Evolutionary conservation across 768 basidiomycete species (phyloP), one percentile per base, ranked within the genome.

Genomic region (Russula dissimulans): DNA sequence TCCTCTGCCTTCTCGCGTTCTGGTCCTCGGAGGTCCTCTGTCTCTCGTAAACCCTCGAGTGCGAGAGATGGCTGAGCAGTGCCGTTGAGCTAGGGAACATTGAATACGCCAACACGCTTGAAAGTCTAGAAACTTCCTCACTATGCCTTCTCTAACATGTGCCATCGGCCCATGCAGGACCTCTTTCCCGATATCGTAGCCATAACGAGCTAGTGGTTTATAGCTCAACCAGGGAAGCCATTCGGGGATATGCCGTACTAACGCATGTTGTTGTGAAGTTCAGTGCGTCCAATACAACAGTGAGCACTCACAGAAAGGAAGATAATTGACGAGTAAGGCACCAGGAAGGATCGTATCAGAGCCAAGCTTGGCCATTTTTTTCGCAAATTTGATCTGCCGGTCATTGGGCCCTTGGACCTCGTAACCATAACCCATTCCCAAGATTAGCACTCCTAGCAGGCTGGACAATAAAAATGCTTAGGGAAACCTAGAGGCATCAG

Each of bases 31-130:
- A 55, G 15, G 12, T 49, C 48, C 34, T 54, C 54, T 6, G 17
- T 12, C 22, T 60, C 59, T 55, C 44, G 53, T 14, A 60, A 11
- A 14, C 36, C 41, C 3, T 55, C 54, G 22, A 55, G 54, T 18
- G 59, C 54, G 5, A 60, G 59, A 5, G 59, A 60, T 0, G 53
- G 59, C 36, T n/a, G 53, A 17, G 59, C 59, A n/a, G 59, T 60
- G 8, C 54, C 54, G 4, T 55, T 55, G 39, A 26, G 1, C 59
- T 60, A 18, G 3, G 29, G 4, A 59, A 46, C 4, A 12, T 26
- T 46, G 22, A 46, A 26, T 22, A 26, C 15, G 15, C 12, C 22
- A 47, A 47, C 26, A 29, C 14, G 14, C 12, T 12, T 14, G 6
- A 47, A 17, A 17, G 29, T 10, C 34, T 36, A 10, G 10, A 7